Evolutionary conservation across 129 eudicot species (phyloP).

Genomic region (Silybum marianum): DNA sequence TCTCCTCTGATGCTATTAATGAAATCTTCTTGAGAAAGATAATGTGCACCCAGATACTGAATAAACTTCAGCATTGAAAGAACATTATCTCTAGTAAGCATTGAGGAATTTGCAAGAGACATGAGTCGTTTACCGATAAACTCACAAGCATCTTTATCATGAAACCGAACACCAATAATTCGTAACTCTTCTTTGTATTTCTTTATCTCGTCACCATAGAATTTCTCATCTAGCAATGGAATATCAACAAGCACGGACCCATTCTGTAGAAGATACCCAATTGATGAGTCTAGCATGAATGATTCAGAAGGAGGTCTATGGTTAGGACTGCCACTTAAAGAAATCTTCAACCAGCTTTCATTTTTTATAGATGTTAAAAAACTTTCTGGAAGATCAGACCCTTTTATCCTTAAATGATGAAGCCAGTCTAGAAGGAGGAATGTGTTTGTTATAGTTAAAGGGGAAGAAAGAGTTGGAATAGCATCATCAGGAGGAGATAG

Average conservation of each 20-base stretch:
- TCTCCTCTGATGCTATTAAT: conserved; percentile 32
- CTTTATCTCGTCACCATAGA: conserved; percentile 35
- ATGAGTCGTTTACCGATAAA: conserved; percentile 47
- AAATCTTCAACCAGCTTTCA: conserved; percentile 54
- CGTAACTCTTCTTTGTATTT: conserved; percentile 44
- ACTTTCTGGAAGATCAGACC: conserved; percentile 19
- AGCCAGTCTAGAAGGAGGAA: conserved; percentile 52
- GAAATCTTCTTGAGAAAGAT: conserved; percentile 22
- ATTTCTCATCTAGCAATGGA: conserved; percentile 38
- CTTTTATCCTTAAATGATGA: conserved; percentile 11
- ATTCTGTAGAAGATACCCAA: conserved; percentile 39
- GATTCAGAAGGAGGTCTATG: conserved; percentile 51
- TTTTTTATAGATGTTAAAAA: conserved; percentile 42
- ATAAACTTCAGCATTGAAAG: conserved; percentile 49
- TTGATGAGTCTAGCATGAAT: conserved; percentile 40
- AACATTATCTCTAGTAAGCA: conserved; percentile 29
- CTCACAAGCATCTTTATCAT: conserved; percentile 41
- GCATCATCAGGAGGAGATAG: conserved; percentile 45
- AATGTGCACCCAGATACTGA: conserved; percentile 34
- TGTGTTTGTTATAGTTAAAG: conserved; percentile 27
- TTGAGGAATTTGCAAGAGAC: conserved; percentile 39
- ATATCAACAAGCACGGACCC: conserved; percentile 49
- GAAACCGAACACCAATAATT: conserved; percentile 48
- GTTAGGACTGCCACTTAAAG: conserved; percentile 30
- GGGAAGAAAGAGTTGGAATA: conserved; percentile 41